These are phyloP conservation scores for Arthrobotrys pseudoclavata DNA, from an alignment of 2,329 filamentous ascomycete species.

Conservation along the genomic window DNA sequence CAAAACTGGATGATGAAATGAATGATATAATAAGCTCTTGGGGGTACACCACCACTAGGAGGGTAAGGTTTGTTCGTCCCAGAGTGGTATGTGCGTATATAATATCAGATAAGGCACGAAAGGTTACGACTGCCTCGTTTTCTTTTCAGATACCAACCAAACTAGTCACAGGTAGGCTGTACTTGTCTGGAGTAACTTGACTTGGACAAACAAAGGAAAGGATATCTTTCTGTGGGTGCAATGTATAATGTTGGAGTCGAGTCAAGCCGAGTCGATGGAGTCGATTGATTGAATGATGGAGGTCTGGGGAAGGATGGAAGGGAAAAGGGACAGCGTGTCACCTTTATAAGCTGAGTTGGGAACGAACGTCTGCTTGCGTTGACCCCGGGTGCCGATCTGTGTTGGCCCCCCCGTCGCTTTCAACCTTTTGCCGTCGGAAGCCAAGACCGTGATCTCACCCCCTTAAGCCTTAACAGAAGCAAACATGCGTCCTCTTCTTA, in stretches of 20 bases:
- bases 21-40: conserved; percentile 16
- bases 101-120: background rate
- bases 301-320: conserved; percentile 25
- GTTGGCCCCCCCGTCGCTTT: conserved; percentile 16
- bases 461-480: conserved; percentile 42
- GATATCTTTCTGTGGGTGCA: background rate
- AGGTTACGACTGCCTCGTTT: conserved; percentile 23
- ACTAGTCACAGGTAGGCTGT: conserved; percentile 21
- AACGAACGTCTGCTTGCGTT: conserved; percentile 26
- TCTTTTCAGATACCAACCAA: conserved; percentile 5
- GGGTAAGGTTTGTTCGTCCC: background rate
- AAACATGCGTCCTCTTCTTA: conserved; percentile 13
- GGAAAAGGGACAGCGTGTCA: conserved; percentile 47
- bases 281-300: background rate
- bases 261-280: background rate
- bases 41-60: background rate
- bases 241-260: background rate
- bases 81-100: background rate
- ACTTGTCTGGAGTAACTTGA: conserved; percentile 9
- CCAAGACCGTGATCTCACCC: conserved; percentile 56
- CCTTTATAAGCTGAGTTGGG: conserved; percentile 49
- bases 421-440: conserved; percentile 58
- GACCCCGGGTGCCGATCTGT: conserved; percentile 32
- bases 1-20: background rate
- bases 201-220: conserved; percentile 18